Evolutionary conservation across 2,329 filamentous ascomycete genomes (phyloP), one percentile per base, ranked within the genome.

Genomic region (Scytalidium sp.): DNA sequence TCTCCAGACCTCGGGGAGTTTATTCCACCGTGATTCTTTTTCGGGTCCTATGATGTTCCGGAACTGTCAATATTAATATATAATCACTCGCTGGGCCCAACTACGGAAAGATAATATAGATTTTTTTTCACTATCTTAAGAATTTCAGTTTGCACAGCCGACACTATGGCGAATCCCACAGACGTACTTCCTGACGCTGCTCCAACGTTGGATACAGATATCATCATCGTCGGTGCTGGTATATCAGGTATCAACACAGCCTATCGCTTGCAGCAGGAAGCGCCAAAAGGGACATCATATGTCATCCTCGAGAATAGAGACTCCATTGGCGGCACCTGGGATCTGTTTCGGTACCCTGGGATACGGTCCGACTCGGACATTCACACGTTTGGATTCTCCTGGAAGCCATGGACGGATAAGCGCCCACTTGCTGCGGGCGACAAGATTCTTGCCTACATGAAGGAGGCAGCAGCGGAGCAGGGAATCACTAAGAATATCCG

Each of bases 211-310:
- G 53, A 63, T 32, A 61, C 54, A 54, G 82, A 86, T 59, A 67
- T 83, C 17, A 65, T 89, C 59, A 81, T 92, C 57, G 69, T 92
- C 46, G 88, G 88, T 10, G 86, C 86, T 2, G 88, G 88, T 9
- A 81, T 92, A 47, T 85, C 85, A 5, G 88, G 88, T 47, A 86
- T 92, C 69, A 90, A 90, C 57, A 75, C 83, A 13, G 87, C 80
- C 15, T 90, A 91, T 60, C 81, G 84, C n/a, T 57, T 90, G 1
- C 82, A 89, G 58, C 73, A 73, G 2, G 66, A 76, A 22, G 65
- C 80, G 1, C 83, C 85, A 0, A 56, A 64, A 0, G 68, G 75
- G 36, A 36, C 32, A 4, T 78, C 67, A 2, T 91, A 87, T 61
- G 74, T 79, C 13, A 80, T 93, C 21, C 75, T 92, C n/a, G 88